These are phyloP conservation scores for Collybia sp. DNA, from an alignment of 768 basidiomycete genomes.

Conservation along the genomic window DNA sequence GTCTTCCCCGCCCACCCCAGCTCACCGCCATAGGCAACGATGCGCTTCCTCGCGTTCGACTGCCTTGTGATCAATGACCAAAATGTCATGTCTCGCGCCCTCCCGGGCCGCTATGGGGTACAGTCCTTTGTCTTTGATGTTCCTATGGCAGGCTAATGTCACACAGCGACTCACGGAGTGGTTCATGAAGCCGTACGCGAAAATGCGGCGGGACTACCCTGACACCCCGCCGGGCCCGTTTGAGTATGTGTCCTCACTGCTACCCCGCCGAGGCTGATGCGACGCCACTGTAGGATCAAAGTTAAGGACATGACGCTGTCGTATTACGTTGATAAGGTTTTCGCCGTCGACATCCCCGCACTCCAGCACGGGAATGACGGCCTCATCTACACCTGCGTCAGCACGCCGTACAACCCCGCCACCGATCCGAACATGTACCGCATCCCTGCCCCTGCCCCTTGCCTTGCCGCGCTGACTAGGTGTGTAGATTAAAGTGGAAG, in stretches of 20 bases:
- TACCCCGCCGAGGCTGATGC: neutral
- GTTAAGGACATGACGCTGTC: slow-evolving; percentile 87
- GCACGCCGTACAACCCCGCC: slow-evolving; percentile 74
- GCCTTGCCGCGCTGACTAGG: slow-evolving; percentile 5
- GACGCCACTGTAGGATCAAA: slow-evolving; percentile 51
- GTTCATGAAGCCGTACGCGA: slow-evolving; percentile 78
- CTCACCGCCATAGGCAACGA: slow-evolving; percentile 52
- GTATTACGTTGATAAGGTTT: slow-evolving; percentile 84
- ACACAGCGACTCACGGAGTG: slow-evolving; percentile 71
- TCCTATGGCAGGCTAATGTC: slow-evolving; percentile 6
- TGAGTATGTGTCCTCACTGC: slow-evolving; percentile 52
- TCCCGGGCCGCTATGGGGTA: slow-evolving; percentile 90
- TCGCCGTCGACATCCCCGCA: slow-evolving; percentile 75
- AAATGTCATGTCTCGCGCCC: slow-evolving; percentile 79
- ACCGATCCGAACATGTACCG: slow-evolving; percentile 88
- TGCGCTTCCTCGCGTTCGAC: slow-evolving; percentile 88
- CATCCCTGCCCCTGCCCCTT: neutral
- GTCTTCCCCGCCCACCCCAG: slow-evolving; percentile 1
- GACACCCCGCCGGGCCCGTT: slow-evolving; percentile 69
- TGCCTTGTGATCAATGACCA: slow-evolving; percentile 83
- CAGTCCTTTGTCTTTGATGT: slow-evolving; percentile 18
- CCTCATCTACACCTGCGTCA: slow-evolving; percentile 92
- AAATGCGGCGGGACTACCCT: slow-evolving; percentile 66
- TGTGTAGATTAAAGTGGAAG: slow-evolving; percentile 91
- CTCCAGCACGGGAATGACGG: slow-evolving; percentile 94